Evolutionary conservation across 2,329 filamentous ascomycete genomes (phyloP).

Genomic region (Fusarium sp.): DNA sequence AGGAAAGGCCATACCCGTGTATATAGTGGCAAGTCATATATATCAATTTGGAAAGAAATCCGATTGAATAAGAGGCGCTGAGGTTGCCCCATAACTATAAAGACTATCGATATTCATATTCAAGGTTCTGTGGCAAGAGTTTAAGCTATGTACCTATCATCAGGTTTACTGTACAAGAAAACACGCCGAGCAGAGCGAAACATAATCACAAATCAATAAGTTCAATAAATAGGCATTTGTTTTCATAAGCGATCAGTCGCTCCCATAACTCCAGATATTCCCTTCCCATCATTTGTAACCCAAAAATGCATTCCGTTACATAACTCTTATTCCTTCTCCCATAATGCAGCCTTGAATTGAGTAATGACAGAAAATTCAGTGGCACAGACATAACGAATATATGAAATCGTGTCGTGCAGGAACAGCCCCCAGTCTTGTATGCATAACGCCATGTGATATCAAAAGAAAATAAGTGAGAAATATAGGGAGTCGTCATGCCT

Average conservation of each 20-base stretch:
- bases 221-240: constrained; percentile 24
- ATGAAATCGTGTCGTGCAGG: constrained; percentile 10
- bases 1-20: background rate
- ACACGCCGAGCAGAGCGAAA: background rate
- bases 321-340: constrained; percentile 15
- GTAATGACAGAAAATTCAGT: constrained; percentile 27
- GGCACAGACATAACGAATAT: constrained; percentile 12
- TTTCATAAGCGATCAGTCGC: constrained; percentile 29
- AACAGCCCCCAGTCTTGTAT: constrained; percentile 19
- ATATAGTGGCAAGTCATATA: background rate
- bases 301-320: constrained; percentile 27
- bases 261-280: constrained; percentile 35
- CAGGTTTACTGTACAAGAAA: background rate
- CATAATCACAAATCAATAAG: background rate
- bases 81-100: background rate
- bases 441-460: constrained; percentile 24
- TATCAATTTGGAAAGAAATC: background rate
- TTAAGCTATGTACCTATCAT: background rate
- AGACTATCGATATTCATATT: background rate
- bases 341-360: constrained; percentile 29
- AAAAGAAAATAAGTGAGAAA: constrained; percentile 2
- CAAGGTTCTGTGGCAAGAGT: background rate
- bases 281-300: constrained; percentile 15
- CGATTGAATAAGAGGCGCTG: background rate
- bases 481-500: background rate